A percentile compares a stretch with the other conserved stretches of the same genome.
Conservation (phyloP, 192 early-diverging fungal species). For the Dissophora globulifera region DNA sequence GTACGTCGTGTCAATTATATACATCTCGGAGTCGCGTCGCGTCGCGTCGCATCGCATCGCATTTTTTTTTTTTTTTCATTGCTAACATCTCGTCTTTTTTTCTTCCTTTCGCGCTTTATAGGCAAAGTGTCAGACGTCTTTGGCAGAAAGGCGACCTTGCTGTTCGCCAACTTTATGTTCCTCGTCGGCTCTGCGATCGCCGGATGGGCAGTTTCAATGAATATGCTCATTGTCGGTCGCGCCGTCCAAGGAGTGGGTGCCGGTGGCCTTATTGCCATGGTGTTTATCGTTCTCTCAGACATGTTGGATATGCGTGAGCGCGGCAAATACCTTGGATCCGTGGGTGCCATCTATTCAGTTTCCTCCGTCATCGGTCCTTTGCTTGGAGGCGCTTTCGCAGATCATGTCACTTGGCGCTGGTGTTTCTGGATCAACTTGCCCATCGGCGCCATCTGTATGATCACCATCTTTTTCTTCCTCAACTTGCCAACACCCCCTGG, state of each 20-base stretch:
- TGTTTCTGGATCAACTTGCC: conserved; percentile 90
- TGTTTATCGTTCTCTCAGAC: conserved; percentile 87
- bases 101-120: too few relatives aligned
- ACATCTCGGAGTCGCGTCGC: too few relatives aligned
- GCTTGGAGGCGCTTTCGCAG: conserved; percentile 87
- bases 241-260: conserved; percentile 72
- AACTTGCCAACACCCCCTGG: conserved; percentile 57
- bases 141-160: conserved; percentile 68
- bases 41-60: too few relatives aligned
- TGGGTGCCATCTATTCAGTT: conserved; percentile 77
- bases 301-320: conserved; percentile 78
- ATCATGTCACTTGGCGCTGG: conserved; percentile 72
- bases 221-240: conserved; percentile 70
- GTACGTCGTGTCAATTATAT: too few relatives aligned
- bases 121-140: conserved; percentile 90
- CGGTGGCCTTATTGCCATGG: conserved; percentile 69
- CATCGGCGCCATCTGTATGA: conserved; percentile 66
- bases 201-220: conserved; percentile 66
- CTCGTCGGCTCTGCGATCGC: conserved; percentile 63
- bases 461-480: conserved; percentile 54
- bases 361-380: conserved; percentile 76
- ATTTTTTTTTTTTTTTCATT: too few relatives aligned
- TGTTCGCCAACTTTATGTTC: conserved; percentile 63
- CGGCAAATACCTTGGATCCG: conserved; percentile 83
- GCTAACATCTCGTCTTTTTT: conserved; percentile 57